These are phyloP conservation scores for Pestalotiopsis fici DNA, from an alignment of 2,329 filamentous ascomycete species.

Conservation along the genomic window DNA sequence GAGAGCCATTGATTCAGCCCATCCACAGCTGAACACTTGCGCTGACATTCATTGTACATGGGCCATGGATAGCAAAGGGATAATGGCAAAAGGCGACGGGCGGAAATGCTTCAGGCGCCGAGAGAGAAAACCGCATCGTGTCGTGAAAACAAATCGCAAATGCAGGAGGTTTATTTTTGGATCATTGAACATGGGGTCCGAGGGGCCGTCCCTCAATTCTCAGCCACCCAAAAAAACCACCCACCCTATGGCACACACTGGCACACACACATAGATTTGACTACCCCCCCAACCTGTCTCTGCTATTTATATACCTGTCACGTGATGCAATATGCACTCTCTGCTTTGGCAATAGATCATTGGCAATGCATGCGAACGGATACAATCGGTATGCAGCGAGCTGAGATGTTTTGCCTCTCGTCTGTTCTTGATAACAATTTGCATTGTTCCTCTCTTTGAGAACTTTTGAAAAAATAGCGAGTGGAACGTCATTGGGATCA, in stretches of 20 bases:
- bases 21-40: background rate
- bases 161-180: conserved; percentile 8
- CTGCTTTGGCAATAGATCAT: no score
- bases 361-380: no score
- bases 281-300: background rate
- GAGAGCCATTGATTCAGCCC: background rate
- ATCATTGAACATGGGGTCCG: background rate
- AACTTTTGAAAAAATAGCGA: no score
- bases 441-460: no score
- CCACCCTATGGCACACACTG: no score
- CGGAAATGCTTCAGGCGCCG: background rate
- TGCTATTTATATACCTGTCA: conserved; percentile 5
- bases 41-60: background rate
- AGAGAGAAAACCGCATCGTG: background rate
- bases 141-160: conserved; percentile 1
- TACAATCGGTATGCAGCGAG: no score
- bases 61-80: background rate
- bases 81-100: background rate
- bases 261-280: no score
- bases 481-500: no score
- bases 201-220: background rate
- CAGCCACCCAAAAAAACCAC: background rate
- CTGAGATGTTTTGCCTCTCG: no score
- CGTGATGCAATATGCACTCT: background rate
- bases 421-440: no score